Base-by-base conservation (phyloP, 306 rosid genomes). In the Quercus suber region DNA sequence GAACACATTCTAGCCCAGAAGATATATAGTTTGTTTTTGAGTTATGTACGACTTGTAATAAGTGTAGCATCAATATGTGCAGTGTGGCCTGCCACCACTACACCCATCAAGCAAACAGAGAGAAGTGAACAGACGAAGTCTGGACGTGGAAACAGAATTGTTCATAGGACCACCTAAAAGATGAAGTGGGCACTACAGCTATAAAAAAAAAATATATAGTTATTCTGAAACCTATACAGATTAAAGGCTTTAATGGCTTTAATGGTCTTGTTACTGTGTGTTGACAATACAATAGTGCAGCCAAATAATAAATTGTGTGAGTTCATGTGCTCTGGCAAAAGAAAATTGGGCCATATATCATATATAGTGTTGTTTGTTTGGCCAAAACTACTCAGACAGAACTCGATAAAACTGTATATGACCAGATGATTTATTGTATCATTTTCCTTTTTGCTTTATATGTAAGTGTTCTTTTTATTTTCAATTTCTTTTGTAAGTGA, bases 71-170 rank as follows among this genome's bases (percentile, higher is more conserved):
- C n/a, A 13, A 18, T 35, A 35, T 67, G 71, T 82, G 25, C 83
- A 92, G 97, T 84, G 78, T 84, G 76, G 74, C 79, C 51, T 77
- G 75, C 79, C 71, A 80, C 74, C 57, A 41, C 55, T 31, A 27
- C 33, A 35, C 19, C 49, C 30, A 49, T 73, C 53, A 64, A 77
- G 41, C 23, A 73, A 71, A 20, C 70, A 70, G 58, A 82, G 73
- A 49, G 73, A 74, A 51, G 70, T 43, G 0, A 49, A 41, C 4
- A 71, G 55, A 23, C 41, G 49, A 10, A 80, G 55, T 28, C 58
- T 72, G 72, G 93, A 91, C 25, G 96, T 93, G 84, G 99, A 91
- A 80, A 91, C 96, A 6, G 92, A 90, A 14, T 84, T 93, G 82
- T 88, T 88, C 89, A 91, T 93, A 73, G 93, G 98, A 49, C 89